Conservation (phyloP, 257 asterid genomes). For the Solanum tacnaense region DNA sequence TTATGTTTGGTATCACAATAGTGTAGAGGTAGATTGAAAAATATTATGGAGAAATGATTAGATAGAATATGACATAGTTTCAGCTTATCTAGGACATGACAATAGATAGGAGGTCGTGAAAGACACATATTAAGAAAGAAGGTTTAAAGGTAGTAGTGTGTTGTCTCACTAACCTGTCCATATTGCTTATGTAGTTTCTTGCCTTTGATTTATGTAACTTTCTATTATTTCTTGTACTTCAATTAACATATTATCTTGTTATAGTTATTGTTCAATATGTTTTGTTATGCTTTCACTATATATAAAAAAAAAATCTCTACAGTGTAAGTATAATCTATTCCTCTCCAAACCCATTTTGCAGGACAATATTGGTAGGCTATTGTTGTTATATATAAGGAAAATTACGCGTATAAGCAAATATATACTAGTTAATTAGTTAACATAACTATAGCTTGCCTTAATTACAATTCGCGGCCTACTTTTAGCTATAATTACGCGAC, state of each 20-base stretch:
- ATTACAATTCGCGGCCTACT: too few species aligned
- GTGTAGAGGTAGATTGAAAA: not conserved
- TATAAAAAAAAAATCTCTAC: too few species aligned
- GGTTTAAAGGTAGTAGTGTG: not conserved
- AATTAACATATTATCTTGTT: not conserved
- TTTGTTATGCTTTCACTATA: not conserved
- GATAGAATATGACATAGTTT: not conserved
- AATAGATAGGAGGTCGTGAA: fast-evolving
- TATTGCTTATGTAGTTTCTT: not conserved
- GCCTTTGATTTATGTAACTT: not conserved
- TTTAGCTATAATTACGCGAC: too few species aligned
- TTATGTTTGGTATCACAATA: not conserved
- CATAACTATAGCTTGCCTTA: too few species aligned
- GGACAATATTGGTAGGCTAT: fast-evolving
- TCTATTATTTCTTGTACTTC: not conserved
- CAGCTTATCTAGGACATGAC: fast-evolving
- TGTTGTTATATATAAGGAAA: not conserved
- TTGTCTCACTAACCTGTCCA: not conserved
- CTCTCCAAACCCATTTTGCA: not conserved
- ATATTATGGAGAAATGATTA: not conserved
- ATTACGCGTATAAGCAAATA: too few species aligned
- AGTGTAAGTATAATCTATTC: not conserved
- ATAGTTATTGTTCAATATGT: not conserved
- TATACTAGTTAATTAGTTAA: not conserved
- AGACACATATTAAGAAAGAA: not conserved